These are phyloP conservation scores for Stagonosporopsis vannaccii DNA, from an alignment of 2,329 filamentous ascomycete genomes.

Conservation along the genomic window DNA sequence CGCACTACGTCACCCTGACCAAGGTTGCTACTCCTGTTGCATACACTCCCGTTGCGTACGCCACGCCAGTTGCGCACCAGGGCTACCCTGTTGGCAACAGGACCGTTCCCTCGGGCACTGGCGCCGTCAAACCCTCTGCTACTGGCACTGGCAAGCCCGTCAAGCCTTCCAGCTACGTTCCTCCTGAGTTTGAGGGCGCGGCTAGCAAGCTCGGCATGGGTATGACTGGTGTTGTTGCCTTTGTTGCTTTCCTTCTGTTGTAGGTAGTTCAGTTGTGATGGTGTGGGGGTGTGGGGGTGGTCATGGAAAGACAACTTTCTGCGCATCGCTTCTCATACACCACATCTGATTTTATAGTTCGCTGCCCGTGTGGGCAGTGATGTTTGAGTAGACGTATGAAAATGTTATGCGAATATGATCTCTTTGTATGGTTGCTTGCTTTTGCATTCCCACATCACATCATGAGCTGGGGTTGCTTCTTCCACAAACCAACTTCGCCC, in stretches of 20 bases:
- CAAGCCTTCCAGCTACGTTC: conserved; percentile 20
- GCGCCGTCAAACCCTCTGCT: conserved; percentile 7
- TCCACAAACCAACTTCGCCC: too few relatives aligned
- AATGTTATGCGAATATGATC: conserved; percentile 13
- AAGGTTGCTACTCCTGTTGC: conserved; percentile 29
- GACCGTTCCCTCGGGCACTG: conserved; percentile 21
- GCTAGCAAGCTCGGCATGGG: conserved; percentile 34
- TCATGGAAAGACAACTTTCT: background rate
- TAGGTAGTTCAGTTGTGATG: conserved; percentile 13
- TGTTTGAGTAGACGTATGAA: conserved; percentile 12
- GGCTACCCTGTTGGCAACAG: conserved; percentile 15
- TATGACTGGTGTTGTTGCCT: conserved; percentile 25
- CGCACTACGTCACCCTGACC: conserved; percentile 31
- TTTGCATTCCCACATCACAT: too few relatives aligned
- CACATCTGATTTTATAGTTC: conserved; percentile 5
- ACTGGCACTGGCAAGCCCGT: conserved; percentile 17
- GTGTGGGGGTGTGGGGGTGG: background rate
- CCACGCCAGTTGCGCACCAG: conserved; percentile 11
- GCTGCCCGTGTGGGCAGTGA: conserved; percentile 2
- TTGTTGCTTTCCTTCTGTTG: conserved; percentile 34
- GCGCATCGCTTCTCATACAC: conserved; percentile 11
- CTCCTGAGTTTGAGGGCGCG: conserved; percentile 35
- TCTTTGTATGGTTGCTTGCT: too few relatives aligned
- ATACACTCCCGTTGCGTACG: conserved; percentile 18
- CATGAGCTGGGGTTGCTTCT: too few relatives aligned